Percentiles rank a stretch among this genome's conserved stretches.
Conservation (phyloP, 345 rosid species). For the thale cress (Arabidopsis thaliana) region DNA sequence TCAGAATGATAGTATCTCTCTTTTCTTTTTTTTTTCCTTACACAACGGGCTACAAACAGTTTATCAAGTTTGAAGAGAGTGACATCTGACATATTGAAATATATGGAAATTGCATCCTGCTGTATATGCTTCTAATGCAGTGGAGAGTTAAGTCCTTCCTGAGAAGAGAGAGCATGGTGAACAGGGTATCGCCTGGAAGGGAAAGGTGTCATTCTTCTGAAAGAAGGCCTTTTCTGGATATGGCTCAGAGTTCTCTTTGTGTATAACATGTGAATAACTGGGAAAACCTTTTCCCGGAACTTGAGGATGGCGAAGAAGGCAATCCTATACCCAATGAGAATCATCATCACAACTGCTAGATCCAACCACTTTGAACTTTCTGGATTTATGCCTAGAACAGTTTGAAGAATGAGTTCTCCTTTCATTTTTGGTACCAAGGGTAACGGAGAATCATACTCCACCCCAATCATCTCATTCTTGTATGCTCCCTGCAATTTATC, state of each 20-base stretch:
- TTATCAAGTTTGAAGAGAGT: slow-evolving; percentile 28
- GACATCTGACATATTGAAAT: slow-evolving; percentile 21
- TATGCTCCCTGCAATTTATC: slow-evolving; percentile 64
- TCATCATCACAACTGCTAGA: slow-evolving; percentile 57
- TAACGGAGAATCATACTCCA: slow-evolving; percentile 67
- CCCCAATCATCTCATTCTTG: slow-evolving; percentile 83
- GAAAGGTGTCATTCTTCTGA: slow-evolving; percentile 54
- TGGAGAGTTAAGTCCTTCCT: slow-evolving; percentile 86
- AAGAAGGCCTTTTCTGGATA: slow-evolving; percentile 78
- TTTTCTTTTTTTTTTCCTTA: neutral
- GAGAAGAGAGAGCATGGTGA: slow-evolving; percentile 69
- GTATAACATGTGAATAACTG: slow-evolving; percentile 58
- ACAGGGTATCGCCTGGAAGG: slow-evolving; percentile 64
- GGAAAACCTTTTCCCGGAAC: slow-evolving; percentile 75
- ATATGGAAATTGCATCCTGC: slow-evolving; percentile 8
- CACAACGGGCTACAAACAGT: slow-evolving; percentile 21
- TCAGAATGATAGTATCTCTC: slow-evolving; percentile 19
- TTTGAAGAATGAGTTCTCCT: slow-evolving; percentile 64
- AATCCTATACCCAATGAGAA: slow-evolving; percentile 70
- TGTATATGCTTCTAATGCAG: slow-evolving; percentile 47
- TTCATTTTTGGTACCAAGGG: slow-evolving; percentile 62
- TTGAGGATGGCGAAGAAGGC: slow-evolving; percentile 77
- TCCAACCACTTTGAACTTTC: slow-evolving; percentile 87
- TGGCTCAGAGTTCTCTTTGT: slow-evolving; percentile 63
- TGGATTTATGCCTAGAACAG: slow-evolving; percentile 58